Conservation (phyloP, 305 asterid species). For the Euphrasia arctica region DNA sequence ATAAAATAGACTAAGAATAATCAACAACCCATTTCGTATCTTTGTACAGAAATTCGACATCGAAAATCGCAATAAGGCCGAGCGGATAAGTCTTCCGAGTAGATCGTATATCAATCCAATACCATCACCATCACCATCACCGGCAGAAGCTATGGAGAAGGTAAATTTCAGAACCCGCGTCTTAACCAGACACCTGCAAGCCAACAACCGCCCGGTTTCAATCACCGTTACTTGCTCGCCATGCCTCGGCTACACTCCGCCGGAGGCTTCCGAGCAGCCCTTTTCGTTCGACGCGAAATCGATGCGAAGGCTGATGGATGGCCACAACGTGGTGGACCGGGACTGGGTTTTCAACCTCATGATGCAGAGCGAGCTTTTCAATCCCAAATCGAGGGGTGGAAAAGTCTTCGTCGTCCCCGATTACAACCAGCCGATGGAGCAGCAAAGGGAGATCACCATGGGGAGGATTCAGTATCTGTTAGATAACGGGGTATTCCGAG, state of each 20-base stretch:
- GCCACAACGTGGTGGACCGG: conserved; percentile 71
- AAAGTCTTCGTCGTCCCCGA: conserved; percentile 75
- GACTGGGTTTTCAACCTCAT: conserved; percentile 76
- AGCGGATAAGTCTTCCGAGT: too few relatives aligned
- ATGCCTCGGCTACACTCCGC: conserved; percentile 76
- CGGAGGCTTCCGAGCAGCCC: conserved; percentile 61
- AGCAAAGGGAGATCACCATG: conserved; percentile 95
- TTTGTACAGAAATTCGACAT: too few relatives aligned
- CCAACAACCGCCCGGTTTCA: conserved; percentile 17
- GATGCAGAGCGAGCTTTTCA: conserved; percentile 72
- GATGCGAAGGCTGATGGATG: conserved; percentile 80
- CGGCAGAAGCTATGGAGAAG: conserved; percentile 44
- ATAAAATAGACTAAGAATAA: too few relatives aligned
- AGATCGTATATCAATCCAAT: neutral
- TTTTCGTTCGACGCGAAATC: conserved; percentile 49
- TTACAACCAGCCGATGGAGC: conserved; percentile 90
- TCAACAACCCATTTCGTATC: too few relatives aligned
- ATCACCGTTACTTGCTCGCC: conserved; percentile 43
- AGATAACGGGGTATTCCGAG: conserved; percentile 65
- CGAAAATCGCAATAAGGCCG: too few relatives aligned
- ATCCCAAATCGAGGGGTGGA: conserved; percentile 64
- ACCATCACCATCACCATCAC: neutral
- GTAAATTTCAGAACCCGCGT: conserved; percentile 64
- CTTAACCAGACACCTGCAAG: conserved; percentile 55
- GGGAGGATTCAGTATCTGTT: conserved; percentile 65